phyloP scores from a whole-genome alignment of 192 early-diverging fungal genomes.

The Backusella morwellensis region DNA sequence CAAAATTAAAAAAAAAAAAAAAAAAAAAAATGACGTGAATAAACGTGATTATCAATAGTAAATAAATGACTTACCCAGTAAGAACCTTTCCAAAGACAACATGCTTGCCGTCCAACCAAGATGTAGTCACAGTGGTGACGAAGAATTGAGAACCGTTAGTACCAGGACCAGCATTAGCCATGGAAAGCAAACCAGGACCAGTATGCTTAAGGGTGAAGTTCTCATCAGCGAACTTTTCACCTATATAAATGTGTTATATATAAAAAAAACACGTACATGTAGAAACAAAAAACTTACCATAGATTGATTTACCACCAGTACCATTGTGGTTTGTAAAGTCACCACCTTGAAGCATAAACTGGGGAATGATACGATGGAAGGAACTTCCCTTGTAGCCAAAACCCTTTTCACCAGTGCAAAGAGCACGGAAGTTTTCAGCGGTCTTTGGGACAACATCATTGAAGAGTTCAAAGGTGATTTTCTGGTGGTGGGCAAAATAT shows the following conservation, averaged over 20 bases:
- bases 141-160: conserved; percentile 95
- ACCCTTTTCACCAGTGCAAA: conserved; percentile 87
- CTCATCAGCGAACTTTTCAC: conserved; percentile 79
- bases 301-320: conserved; percentile 70
- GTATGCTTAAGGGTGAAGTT: conserved; percentile 78
- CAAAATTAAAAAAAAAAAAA: background rate
- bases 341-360: conserved; percentile 82
- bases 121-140: conserved; percentile 83
- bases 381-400: conserved; percentile 68
- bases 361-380: conserved; percentile 73
- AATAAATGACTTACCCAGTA: conserved; percentile 45
- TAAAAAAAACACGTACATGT: conserved; percentile 33
- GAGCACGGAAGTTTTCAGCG: conserved; percentile 89
- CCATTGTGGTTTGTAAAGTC: conserved; percentile 74
- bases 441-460: conserved; percentile 68
- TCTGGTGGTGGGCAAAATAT: conserved; percentile 15
- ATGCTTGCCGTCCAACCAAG: conserved; percentile 89
- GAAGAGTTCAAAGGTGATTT: conserved; percentile 59
- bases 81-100: conserved; percentile 93
- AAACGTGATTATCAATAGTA: conserved; percentile 19
- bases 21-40: background rate
- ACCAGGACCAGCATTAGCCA: conserved; percentile 78
- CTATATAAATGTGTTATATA: conserved; percentile 16
- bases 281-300: conserved; percentile 62
- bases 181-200: conserved; percentile 61